Conservation (phyloP, 805 yeast species). For the Ogataea methylovora region DNA sequence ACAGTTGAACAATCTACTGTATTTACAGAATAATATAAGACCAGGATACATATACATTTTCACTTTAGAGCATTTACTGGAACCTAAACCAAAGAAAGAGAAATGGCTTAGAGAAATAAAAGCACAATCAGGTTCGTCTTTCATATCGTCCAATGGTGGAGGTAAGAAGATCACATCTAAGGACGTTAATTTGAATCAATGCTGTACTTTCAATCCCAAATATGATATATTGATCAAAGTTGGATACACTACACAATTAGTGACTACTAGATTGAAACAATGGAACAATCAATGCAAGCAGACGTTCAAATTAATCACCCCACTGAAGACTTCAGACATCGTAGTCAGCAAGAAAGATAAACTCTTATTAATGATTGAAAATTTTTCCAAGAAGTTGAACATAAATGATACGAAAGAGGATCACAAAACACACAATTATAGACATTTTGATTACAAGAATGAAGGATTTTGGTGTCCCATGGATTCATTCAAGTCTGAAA, state of each 20-base stretch:
- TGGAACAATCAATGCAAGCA: slow-evolving; percentile 49
- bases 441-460: slow-evolving; percentile 15
- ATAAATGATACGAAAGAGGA: slow-evolving; percentile 2
- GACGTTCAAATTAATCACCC: slow-evolving; percentile 31
- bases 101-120: slow-evolving; percentile 32
- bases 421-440: not conserved
- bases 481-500: slow-evolving; percentile 31
- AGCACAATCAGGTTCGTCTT: no score
- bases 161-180: slow-evolving; percentile 3
- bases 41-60: slow-evolving; percentile 44
- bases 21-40: not conserved
- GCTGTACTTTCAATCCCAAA: slow-evolving; percentile 29
- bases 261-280: slow-evolving; percentile 34
- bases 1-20: no score
- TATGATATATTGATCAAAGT: slow-evolving; percentile 38
- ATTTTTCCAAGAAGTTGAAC: slow-evolving; percentile 3
- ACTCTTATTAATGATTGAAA: slow-evolving; percentile 6
- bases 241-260: slow-evolving; percentile 45
- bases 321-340: slow-evolving; percentile 15
- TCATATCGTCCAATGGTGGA: no score
- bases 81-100: slow-evolving; percentile 16
- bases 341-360: slow-evolving; percentile 12
- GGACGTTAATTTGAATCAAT: slow-evolving; percentile 2
- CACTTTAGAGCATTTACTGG: slow-evolving; percentile 34
- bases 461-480: slow-evolving; percentile 29